Percentiles rank a stretch among this genome's conserved stretches.
These are phyloP conservation scores for Sugiyamaella neomexicana DNA, from an alignment of 1,139 yeast genomes.

Conservation along the genomic window DNA sequence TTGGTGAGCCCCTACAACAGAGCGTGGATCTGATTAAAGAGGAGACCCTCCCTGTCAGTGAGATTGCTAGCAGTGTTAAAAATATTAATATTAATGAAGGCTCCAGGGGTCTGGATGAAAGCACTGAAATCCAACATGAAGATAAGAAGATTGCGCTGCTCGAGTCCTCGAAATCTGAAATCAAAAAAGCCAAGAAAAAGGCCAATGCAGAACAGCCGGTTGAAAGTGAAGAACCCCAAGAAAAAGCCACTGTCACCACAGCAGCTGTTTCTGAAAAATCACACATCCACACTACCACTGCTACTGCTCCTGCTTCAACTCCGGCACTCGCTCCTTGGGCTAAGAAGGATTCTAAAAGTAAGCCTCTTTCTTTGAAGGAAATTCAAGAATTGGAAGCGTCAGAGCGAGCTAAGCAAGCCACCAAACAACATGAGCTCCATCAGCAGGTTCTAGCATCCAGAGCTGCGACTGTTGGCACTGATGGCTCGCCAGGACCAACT, in stretches of 20 bases:
- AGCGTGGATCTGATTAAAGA: constrained; percentile 2
- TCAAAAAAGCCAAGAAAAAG: constrained; percentile 2
- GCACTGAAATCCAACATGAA: background rate
- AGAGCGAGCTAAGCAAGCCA: constrained; percentile 36
- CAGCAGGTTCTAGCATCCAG: constrained; percentile 36
- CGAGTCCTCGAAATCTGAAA: background rate
- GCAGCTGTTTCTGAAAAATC: background rate
- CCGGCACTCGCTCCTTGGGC: constrained; percentile 49
- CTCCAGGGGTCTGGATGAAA: background rate
- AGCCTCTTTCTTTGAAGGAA: constrained; percentile 59
- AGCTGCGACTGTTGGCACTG: constrained; percentile 22
- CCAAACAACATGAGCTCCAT: constrained; percentile 37
- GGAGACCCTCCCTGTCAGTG: background rate
- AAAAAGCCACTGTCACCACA: background rate
- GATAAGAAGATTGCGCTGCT: no score
- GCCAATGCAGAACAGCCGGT: background rate
- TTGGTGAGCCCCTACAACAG: constrained; percentile 9
- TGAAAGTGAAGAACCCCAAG: background rate
- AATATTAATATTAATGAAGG: background rate
- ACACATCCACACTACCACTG: background rate
- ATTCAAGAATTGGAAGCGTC: constrained; percentile 70
- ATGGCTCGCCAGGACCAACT: constrained; percentile 27
- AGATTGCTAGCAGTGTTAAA: background rate
- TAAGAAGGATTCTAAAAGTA: constrained; percentile 39
- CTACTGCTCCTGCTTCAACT: background rate